Evolutionary conservation across 441 rosid species (phyloP).

Genomic region (Rhodomyrtus psidioides): DNA sequence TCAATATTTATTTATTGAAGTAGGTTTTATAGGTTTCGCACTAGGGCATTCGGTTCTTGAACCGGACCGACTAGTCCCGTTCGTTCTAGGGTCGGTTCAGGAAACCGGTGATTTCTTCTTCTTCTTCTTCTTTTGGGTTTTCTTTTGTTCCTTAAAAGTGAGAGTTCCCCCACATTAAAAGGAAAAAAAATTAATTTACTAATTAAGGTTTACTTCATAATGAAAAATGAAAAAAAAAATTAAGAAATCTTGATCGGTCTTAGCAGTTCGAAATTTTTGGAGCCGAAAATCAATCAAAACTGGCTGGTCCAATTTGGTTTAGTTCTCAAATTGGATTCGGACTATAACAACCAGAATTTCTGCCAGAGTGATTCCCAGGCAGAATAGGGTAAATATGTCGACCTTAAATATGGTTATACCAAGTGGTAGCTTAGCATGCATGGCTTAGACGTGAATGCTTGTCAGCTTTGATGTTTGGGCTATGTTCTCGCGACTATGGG

Average conservation of each 20-base stretch:
- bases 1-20: no score
- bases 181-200: neutral
- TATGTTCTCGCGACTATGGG: no score
- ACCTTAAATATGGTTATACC: no score
- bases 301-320: accelerated
- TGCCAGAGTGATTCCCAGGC: no score
- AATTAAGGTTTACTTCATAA: neutral
- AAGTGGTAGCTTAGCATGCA: no score
- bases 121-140: neutral
- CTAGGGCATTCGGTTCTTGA: neutral
- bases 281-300: accelerated
- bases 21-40: no score
- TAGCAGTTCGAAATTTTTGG: no score
- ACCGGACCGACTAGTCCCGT: neutral
- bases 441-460: no score
- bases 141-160: neutral
- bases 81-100: neutral
- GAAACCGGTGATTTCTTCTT: neutral
- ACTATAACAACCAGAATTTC: no score
- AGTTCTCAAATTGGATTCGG: neutral
- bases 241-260: neutral
- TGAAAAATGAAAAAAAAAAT: neutral
- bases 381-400: no score
- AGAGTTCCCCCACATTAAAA: neutral
- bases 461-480: no score